Evolutionary conservation across 129 eudicot species (phyloP).

Genomic region (Lactuca saligna): DNA sequence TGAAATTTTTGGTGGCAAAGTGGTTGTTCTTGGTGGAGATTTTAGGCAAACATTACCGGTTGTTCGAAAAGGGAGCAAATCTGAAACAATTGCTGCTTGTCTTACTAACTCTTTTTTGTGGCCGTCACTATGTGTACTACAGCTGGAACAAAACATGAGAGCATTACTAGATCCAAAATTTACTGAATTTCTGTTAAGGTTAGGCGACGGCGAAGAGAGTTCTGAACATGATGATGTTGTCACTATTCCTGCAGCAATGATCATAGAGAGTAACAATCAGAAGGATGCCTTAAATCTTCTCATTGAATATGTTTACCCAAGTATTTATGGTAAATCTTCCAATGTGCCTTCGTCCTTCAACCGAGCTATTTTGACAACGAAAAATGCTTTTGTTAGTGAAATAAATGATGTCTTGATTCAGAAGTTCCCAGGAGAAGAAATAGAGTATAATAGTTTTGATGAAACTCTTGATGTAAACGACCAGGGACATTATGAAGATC

Average conservation of each 20-base stretch:
- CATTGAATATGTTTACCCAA: neutral
- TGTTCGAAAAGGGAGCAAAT: too few relatives aligned
- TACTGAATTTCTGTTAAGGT: too few relatives aligned
- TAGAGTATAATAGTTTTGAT: conserved; percentile 1
- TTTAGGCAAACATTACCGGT: too few relatives aligned
- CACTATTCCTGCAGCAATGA: neutral
- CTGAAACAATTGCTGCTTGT: too few relatives aligned
- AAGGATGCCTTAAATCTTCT: neutral
- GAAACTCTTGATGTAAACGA: conserved; percentile 1
- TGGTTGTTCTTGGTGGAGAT: too few relatives aligned
- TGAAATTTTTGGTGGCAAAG: too few relatives aligned
- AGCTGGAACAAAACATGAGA: too few relatives aligned
- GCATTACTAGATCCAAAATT: too few relatives aligned
- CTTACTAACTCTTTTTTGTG: too few relatives aligned
- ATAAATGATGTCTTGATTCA: conserved; percentile 11
- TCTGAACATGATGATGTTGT: neutral
- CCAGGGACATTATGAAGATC: neutral
- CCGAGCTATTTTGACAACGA: conserved; percentile 21
- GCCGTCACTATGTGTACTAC: too few relatives aligned
- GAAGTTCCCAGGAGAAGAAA: neutral
- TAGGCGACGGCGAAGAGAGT: conserved; percentile 22
- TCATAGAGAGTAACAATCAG: neutral
- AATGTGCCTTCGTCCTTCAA: neutral
- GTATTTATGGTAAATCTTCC: neutral
- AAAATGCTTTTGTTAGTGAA: conserved; percentile 13